Evolutionary conservation across 1,284 basidiomycete genomes (phyloP).

Genomic region (Malassezia restricta): DNA sequence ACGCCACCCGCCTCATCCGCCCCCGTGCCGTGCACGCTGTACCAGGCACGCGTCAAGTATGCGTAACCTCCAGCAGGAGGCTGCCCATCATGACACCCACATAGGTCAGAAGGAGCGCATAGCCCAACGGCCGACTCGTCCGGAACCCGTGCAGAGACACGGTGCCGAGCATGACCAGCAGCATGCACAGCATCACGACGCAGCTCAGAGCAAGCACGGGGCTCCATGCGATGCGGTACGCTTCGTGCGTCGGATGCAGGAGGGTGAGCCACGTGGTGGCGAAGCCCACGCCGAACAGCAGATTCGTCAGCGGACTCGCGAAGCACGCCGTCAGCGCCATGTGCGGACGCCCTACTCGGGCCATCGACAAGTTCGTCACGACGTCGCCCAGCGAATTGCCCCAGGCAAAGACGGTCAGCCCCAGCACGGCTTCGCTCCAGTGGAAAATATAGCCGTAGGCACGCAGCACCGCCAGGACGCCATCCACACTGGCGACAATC

Average conservation of each 20-base stretch:
- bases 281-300: conserved; percentile 75
- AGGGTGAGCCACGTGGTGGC: conserved; percentile 51
- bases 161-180: conserved; percentile 61
- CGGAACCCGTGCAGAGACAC: conserved; percentile 70
- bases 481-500: conserved; percentile 42
- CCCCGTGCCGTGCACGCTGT: conserved; percentile 2
- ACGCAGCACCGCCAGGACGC: conserved; percentile 49
- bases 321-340: conserved; percentile 73
- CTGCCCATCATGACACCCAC: conserved; percentile 7
- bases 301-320: conserved; percentile 90
- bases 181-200: conserved; percentile 54
- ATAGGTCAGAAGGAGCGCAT: conserved; percentile 63
- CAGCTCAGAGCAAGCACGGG: conserved; percentile 8
- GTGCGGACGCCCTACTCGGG: conserved; percentile 36
- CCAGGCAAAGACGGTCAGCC: conserved; percentile 86
- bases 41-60: conserved; percentile 15
- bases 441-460: conserved; percentile 85
- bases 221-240: conserved; percentile 1
- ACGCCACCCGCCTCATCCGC: background rate
- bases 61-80: conserved; percentile 4
- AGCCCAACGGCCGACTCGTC: conserved; percentile 65
- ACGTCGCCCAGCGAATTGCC: conserved; percentile 92
- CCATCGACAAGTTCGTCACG: conserved; percentile 81
- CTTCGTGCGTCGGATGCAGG: background rate
- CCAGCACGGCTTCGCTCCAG: conserved; percentile 91